Base-by-base conservation (phyloP, 1,284 basidiomycete species). In the Takashimella tepidaria region DNA sequence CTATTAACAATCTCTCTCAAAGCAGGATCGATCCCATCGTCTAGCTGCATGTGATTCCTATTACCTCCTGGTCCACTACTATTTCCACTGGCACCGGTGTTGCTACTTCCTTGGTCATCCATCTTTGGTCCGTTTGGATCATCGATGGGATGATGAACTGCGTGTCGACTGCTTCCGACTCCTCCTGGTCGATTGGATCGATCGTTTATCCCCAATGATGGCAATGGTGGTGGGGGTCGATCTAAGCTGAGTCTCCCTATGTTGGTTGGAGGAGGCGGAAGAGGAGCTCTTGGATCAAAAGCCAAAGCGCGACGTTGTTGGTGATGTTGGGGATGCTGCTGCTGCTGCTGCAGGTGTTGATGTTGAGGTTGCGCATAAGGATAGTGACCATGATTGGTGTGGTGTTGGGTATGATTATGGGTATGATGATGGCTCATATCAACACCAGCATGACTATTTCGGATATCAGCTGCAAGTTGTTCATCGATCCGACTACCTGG, bases 1-100 rank as follows among this genome's bases (percentile, higher is more conserved):
- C 69, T 71, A 51, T 73, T 71, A 24, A 73, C 72, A 47, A 73
- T 73, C 57, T 72, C 72, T 12, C 72, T 58, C 20, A 72, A 58
- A 3, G 70, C 68, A 10, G 72, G 72, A 55, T 73, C 72, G 41
- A 72, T 68, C n/a, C 66, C 69, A 21, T 66, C 69, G 44, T 60
- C 58, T 24, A 63, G 41, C 43, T 45, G 45, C n/a, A 55, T 49
- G 3, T 55, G 42, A 10, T 10, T 27, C 4, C 31, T 44, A 10
- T 24, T 45, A 12, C 26, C 45, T 5, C 27, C 25, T 27, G 37
- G 49, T 3, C 49, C 49, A 3, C 25, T 41, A 37, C n/a, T 46
- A 13, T 45, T 22, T 3, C 21, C 25, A 41, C 41, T 49, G 24
- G 16, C 31, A 4, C 47, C 43, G 19, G 24, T n/a, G n/a, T n/a